A percentile compares a stretch with the other conserved stretches of the same genome.
Evolutionary conservation across 2,329 filamentous ascomycete species (phyloP).

Genomic region (Pseudogymnoascus sp.): DNA sequence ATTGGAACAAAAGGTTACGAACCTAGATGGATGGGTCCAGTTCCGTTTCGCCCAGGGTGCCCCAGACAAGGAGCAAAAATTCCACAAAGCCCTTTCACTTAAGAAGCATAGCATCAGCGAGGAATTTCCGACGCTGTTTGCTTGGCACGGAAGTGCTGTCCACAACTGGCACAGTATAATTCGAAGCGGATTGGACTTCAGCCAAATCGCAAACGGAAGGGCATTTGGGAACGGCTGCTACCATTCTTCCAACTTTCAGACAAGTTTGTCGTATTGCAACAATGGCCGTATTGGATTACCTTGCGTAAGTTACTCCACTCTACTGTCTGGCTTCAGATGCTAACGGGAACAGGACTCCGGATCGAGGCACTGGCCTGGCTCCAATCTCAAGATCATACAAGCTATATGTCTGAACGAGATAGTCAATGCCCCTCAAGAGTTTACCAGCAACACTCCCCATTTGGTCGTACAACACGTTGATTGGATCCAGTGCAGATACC

Average conservation of each 20-base stretch:
- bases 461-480: slow-evolving; percentile 68
- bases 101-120: slow-evolving; percentile 26
- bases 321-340: slow-evolving; percentile 9
- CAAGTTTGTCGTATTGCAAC: slow-evolving; percentile 35
- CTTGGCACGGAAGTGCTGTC: slow-evolving; percentile 74
- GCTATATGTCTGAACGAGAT: slow-evolving; percentile 78
- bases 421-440: slow-evolving; percentile 62
- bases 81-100: slow-evolving; percentile 52
- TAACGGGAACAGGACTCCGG: slow-evolving; percentile 9
- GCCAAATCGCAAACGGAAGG: slow-evolving; percentile 53
- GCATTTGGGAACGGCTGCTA: slow-evolving; percentile 75
- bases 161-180: slow-evolving; percentile 87
- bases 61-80: slow-evolving; percentile 75
- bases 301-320: neutral
- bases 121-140: slow-evolving; percentile 62
- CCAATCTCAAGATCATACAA: slow-evolving; percentile 47
- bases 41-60: slow-evolving; percentile 85
- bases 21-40: slow-evolving; percentile 61
- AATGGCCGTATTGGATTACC: neutral
- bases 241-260: slow-evolving; percentile 53
- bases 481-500: slow-evolving; percentile 85
- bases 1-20: slow-evolving; percentile 40
- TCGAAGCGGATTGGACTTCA: slow-evolving; percentile 70
- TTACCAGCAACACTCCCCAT: slow-evolving; percentile 46
- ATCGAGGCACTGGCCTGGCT: slow-evolving; percentile 51